These are phyloP conservation scores for Xylaria telfairii DNA, from an alignment of 495 filamentous ascomycete genomes.

Conservation along the genomic window DNA sequence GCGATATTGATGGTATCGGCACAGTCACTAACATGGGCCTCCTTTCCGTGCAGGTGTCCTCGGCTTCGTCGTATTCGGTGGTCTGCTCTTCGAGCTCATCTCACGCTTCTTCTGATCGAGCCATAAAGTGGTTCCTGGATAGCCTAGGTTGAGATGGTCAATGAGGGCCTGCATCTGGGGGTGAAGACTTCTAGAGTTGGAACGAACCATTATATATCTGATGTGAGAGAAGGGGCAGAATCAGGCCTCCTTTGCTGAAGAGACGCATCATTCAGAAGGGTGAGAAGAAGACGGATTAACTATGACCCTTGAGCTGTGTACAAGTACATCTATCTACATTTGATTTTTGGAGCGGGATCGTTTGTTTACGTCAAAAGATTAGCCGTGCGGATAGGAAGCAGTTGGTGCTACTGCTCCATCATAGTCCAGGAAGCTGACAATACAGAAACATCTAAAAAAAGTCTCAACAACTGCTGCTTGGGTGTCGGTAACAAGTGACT, in stretches of 20 bases:
- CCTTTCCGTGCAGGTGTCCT: slow-evolving; percentile 63
- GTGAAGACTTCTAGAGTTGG: neutral
- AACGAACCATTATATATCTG: neutral
- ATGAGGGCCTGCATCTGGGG: neutral
- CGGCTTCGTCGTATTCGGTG: slow-evolving; percentile 83
- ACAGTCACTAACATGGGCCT: neutral
- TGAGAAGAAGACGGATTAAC: neutral
- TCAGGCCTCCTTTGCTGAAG: neutral
- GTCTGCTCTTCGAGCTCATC: slow-evolving; percentile 81
- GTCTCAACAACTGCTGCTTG: neutral
- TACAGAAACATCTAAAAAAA: neutral
- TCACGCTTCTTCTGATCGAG: slow-evolving; percentile 65
- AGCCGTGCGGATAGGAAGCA: neutral
- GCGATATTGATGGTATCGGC: neutral
- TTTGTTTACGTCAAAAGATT: slow-evolving; percentile 7
- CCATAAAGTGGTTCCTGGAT: neutral
- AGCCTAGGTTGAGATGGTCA: neutral
- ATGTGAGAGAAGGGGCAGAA: neutral
- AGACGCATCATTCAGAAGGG: neutral
- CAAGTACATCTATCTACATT: slow-evolving; percentile 17
- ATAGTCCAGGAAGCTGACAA: slow-evolving; percentile 1
- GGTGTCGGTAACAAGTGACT: neutral
- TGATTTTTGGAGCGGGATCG: slow-evolving; percentile 12
- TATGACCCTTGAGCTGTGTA: neutral
- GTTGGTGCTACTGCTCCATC: neutral